Percentiles rank a stretch among this genome's conserved stretches.
Conservation (phyloP, 805 yeast species). For the Kodamaea sagamina region DNA sequence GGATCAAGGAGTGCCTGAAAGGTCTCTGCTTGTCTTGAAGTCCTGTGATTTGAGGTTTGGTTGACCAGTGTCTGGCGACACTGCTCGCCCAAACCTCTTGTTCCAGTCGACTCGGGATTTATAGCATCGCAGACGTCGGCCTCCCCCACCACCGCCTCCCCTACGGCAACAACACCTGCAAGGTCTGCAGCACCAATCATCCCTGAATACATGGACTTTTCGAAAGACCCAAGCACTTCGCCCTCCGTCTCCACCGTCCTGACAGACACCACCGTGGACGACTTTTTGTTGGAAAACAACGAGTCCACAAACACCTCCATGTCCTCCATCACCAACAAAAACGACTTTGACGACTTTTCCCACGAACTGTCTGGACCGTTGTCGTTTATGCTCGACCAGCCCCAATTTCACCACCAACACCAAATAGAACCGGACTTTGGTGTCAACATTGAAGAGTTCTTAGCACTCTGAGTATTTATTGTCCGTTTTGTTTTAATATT, state of each 20-base stretch:
- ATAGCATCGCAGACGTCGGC: slow-evolving; percentile 12
- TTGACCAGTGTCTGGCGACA: slow-evolving; percentile 3
- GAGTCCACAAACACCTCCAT: slow-evolving; percentile 7
- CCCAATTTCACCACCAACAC: slow-evolving; percentile 12
- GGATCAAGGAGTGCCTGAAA: slow-evolving; percentile 5
- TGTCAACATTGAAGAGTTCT: slow-evolving; percentile 34
- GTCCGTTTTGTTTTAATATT: slow-evolving; percentile 17
- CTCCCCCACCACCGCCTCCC: not conserved
- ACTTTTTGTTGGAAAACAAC: slow-evolving; percentile 16
- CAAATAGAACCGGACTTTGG: slow-evolving; percentile 18
- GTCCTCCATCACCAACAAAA: slow-evolving; percentile 5
- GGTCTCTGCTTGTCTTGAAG: slow-evolving; percentile 33
- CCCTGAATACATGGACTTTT: slow-evolving; percentile 28
- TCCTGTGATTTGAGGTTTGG: slow-evolving; percentile 2
- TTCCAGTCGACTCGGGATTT: slow-evolving; percentile 9
- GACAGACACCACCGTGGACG: slow-evolving; percentile 14
- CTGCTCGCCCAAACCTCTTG: slow-evolving; percentile 1
- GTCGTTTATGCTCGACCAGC: slow-evolving; percentile 14
- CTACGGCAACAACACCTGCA: slow-evolving; percentile 7
- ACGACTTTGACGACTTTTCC: slow-evolving; percentile 13
- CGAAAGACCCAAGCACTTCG: slow-evolving; percentile 11
- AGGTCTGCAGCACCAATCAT: slow-evolving; percentile 47
- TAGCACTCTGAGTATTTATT: slow-evolving; percentile 24
- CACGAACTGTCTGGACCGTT: slow-evolving; percentile 12
- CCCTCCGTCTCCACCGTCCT: slow-evolving; percentile 11